Conservation (phyloP, 202 grass and related monocot species). For the Thinopyrum obtusiflorum region DNA sequence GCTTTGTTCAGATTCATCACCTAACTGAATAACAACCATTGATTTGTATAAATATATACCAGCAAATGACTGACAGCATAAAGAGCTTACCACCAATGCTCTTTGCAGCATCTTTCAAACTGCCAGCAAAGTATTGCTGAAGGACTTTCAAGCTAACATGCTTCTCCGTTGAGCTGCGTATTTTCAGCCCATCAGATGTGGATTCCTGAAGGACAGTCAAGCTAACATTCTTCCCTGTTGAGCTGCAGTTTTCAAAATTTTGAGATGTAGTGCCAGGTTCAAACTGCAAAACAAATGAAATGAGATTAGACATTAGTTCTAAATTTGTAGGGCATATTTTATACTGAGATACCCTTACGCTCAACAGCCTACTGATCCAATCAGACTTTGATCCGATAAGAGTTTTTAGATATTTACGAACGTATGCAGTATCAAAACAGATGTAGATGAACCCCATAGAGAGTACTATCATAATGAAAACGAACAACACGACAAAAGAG, state of each 20-base stretch:
- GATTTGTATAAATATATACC: background rate
- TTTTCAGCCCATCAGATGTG: conserved; percentile 37
- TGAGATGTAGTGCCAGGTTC: conserved; percentile 32
- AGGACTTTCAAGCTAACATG: conserved; percentile 67
- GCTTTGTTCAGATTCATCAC: background rate
- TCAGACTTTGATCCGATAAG: background rate
- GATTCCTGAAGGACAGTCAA: conserved; percentile 58
- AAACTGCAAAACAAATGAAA: conserved; percentile 38
- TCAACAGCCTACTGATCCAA: background rate
- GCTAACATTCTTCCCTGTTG: conserved; percentile 53
- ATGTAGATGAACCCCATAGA: background rate
- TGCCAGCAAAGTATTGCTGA: conserved; percentile 70
- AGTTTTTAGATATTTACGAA: background rate
- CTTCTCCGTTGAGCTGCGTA: conserved; percentile 43
- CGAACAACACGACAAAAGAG: background rate
- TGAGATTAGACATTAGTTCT: background rate
- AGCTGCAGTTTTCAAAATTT: conserved; percentile 35
- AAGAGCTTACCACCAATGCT: conserved; percentile 56
- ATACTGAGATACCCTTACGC: background rate
- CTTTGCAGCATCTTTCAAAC: conserved; percentile 75
- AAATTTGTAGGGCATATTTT: background rate
- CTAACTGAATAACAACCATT: background rate
- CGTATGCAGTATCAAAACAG: background rate
- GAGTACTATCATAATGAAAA: background rate
- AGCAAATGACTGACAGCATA: background rate